phyloP scores from a whole-genome alignment of 164 flowering plant genomes.

The Chloranthus sessilifolius region DNA sequence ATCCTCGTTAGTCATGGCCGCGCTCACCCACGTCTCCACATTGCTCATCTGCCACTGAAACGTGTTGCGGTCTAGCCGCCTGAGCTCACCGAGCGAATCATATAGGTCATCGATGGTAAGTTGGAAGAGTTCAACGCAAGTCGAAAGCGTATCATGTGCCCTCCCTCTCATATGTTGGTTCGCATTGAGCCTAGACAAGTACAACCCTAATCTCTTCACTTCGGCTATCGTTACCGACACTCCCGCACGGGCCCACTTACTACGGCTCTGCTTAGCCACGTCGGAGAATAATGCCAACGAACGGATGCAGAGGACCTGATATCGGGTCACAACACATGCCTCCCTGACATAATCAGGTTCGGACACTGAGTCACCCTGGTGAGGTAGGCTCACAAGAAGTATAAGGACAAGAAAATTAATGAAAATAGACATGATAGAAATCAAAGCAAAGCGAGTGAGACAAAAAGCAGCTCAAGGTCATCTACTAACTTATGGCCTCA shows the following conservation, averaged over 20 bases:
- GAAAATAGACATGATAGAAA: no score
- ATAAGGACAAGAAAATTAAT: no score
- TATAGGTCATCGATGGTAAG: constrained; percentile 49
- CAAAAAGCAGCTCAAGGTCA: background rate
- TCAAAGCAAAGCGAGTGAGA: background rate
- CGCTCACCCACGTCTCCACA: constrained; percentile 68
- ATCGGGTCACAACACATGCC: constrained; percentile 66
- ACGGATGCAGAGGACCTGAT: constrained; percentile 52
- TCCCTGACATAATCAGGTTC: constrained; percentile 40
- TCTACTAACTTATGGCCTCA: background rate
- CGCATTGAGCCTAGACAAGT: constrained; percentile 21
- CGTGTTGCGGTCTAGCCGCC: constrained; percentile 27
- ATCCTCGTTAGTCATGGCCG: constrained; percentile 56
- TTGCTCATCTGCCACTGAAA: constrained; percentile 47
- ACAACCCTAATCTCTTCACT: constrained; percentile 27
- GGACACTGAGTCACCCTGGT: constrained; percentile 13
- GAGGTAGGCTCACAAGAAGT: background rate
- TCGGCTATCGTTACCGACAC: constrained; percentile 59
- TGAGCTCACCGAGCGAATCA: constrained; percentile 43
- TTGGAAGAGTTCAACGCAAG: constrained; percentile 56
- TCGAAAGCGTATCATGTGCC: constrained; percentile 33
- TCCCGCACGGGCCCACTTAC: constrained; percentile 71
- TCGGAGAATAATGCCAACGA: constrained; percentile 48
- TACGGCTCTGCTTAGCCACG: constrained; percentile 37
- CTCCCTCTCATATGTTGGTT: constrained; percentile 16